A percentile compares a stretch with the other conserved stretches of the same genome.
phyloP scores from a whole-genome alignment of 2,329 filamentous ascomycete genomes.

The Diaporthe vexans region DNA sequence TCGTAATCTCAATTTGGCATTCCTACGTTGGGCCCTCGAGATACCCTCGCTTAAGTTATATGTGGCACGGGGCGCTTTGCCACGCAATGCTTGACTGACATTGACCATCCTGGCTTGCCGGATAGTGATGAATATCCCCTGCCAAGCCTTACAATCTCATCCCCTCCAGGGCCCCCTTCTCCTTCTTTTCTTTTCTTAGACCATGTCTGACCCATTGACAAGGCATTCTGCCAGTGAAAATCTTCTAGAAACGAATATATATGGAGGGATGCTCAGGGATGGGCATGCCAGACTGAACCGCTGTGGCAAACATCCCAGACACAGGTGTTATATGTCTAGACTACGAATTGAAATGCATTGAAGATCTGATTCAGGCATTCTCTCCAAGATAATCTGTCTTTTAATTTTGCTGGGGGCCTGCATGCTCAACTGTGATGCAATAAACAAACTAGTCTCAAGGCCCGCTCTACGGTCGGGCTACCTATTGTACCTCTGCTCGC shows the following conservation, averaged over 20 bases:
- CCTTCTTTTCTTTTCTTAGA: constrained; percentile 10
- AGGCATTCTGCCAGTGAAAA: background rate
- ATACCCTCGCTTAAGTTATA: background rate
- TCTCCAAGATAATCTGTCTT: background rate
- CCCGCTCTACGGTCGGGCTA: background rate
- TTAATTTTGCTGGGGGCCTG: background rate
- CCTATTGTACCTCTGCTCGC: background rate
- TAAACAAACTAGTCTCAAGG: no score
- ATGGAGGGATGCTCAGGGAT: no score
- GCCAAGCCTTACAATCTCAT: constrained; percentile 10
- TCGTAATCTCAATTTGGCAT: background rate
- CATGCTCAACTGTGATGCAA: background rate
- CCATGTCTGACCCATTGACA: background rate
- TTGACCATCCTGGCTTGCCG: background rate
- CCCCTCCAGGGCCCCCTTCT: background rate
- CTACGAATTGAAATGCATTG: background rate
- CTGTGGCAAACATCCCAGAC: background rate
- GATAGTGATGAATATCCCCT: background rate
- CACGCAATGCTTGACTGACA: constrained; percentile 6
- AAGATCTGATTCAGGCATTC: background rate
- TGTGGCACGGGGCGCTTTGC: background rate
- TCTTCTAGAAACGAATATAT: background rate
- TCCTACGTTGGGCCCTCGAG: background rate
- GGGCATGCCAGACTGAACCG: background rate
- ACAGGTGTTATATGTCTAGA: background rate